Percentiles rank a stretch among this genome's conserved stretches.
phyloP scores from a whole-genome alignment of 495 filamentous ascomycete genomes.

The Pseudoneurospora amorphoporcata region DNA sequence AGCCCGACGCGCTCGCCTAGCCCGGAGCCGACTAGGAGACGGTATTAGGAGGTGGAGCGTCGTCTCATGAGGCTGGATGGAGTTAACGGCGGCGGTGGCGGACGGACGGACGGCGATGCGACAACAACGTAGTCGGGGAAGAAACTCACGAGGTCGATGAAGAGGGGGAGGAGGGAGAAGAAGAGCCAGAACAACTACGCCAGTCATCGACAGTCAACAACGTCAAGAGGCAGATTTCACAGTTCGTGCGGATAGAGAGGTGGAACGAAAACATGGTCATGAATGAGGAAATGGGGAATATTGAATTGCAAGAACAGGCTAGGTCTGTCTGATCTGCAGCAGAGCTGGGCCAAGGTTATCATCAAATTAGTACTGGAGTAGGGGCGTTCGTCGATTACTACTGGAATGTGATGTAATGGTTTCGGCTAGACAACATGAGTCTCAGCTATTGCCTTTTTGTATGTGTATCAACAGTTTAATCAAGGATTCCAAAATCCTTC shows the following conservation, averaged over 20 bases:
- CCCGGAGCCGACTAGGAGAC: constrained; percentile 63
- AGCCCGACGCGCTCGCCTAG: constrained; percentile 67
- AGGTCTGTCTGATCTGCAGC: background rate
- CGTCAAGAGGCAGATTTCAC: background rate
- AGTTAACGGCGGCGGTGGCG: background rate
- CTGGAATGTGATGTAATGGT: background rate
- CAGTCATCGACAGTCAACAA: background rate
- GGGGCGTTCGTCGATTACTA: background rate
- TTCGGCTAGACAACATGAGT: background rate
- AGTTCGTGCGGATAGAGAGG: background rate
- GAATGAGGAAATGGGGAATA: background rate
- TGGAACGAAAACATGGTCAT: background rate
- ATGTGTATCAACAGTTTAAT: background rate
- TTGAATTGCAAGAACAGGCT: background rate
- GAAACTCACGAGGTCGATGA: background rate
- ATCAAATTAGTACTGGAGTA: background rate
- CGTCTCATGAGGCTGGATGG: background rate
- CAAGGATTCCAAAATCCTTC: background rate
- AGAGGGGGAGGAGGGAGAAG: background rate
- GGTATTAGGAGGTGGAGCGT: constrained; percentile 36
- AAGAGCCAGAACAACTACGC: background rate
- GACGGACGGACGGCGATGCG: background rate
- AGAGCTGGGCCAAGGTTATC: background rate
- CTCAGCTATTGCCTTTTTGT: background rate
- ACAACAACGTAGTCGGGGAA: background rate